A percentile compares a stretch with the other conserved stretches of the same genome.
These are phyloP conservation scores for Silybum marianum DNA, from an alignment of 129 eudicot species.

Conservation along the genomic window DNA sequence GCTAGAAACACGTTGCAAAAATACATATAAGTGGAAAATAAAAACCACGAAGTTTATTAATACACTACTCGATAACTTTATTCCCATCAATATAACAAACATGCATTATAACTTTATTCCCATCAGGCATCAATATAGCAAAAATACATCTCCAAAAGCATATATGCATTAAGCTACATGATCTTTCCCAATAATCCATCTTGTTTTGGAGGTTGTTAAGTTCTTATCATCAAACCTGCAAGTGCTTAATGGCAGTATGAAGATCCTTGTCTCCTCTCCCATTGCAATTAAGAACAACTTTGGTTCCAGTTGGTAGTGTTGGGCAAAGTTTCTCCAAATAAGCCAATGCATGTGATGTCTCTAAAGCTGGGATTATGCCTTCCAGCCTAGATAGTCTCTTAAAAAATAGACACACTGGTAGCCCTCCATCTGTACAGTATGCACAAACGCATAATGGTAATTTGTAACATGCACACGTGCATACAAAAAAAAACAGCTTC, in stretches of 20 bases:
- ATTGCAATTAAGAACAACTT: conserved; percentile 68
- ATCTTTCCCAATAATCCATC: background rate
- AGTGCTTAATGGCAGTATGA: conserved; percentile 68
- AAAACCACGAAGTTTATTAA: no score
- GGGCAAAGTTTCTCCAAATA: conserved; percentile 83
- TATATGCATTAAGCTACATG: background rate
- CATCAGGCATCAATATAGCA: conserved; percentile 1
- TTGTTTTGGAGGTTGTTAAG: background rate
- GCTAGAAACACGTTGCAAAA: no score
- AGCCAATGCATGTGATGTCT: conserved; percentile 92
- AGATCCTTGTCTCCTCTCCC: conserved; percentile 82
- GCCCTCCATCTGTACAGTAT: no score
- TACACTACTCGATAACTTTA: no score
- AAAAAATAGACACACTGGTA: no score
- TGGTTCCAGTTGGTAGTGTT: conserved; percentile 66
- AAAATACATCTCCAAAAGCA: conserved; percentile 11
- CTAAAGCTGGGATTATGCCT: conserved; percentile 83
- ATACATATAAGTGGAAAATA: no score
- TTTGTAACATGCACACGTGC: no score
- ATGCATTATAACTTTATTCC: conserved; percentile 2
- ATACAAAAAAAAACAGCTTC: no score
- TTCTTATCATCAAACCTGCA: conserved; percentile 47
- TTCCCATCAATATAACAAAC: background rate
- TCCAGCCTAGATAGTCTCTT: conserved; percentile 60
- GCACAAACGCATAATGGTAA: no score